phyloP scores from a whole-genome alignment of 805 yeast genomes.

The Teunomyces tritomae region DNA sequence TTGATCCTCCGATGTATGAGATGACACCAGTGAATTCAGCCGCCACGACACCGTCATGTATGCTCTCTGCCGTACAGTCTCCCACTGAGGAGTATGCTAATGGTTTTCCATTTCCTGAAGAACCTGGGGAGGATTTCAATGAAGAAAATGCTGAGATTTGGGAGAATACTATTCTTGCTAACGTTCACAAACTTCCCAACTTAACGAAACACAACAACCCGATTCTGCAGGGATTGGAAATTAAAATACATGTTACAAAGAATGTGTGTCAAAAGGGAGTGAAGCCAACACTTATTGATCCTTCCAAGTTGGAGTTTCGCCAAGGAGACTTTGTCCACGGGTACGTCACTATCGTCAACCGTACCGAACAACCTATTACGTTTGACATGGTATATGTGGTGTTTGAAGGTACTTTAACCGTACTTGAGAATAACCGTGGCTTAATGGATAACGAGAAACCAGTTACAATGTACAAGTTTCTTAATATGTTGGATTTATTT shows the following conservation, averaged over 20 bases:
- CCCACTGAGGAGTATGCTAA: conserved; percentile 4
- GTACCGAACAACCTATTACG: conserved; percentile 27
- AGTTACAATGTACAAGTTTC: conserved; percentile 31
- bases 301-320: conserved; percentile 30
- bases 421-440: conserved; percentile 20
- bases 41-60: conserved; percentile 5
- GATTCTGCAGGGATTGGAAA: conserved; percentile 24
- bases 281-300: conserved; percentile 31
- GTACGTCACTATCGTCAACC: conserved; percentile 37
- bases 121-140: conserved; percentile 10
- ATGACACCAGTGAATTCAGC: conserved; percentile 12
- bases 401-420: conserved; percentile 36
- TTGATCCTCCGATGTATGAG: conserved; percentile 39
- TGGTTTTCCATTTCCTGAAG: conserved; percentile 18
- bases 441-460: conserved; percentile 23
- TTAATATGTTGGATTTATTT: conserved; percentile 43
- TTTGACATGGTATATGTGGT: conserved; percentile 46
- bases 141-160: conserved; percentile 27
- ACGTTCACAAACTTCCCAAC: conserved; percentile 38
- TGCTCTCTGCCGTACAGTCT: conserved; percentile 7
- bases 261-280: conserved; percentile 41
- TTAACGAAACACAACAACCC: conserved; percentile 19
- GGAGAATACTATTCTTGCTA: conserved; percentile 41
- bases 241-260: conserved; percentile 36
- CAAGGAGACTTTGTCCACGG: conserved; percentile 46